Percentiles rank a stretch among this genome's conserved stretches.
phyloP scores from a whole-genome alignment of 1,139 yeast genomes.

The Spathaspora jeffriesii region DNA sequence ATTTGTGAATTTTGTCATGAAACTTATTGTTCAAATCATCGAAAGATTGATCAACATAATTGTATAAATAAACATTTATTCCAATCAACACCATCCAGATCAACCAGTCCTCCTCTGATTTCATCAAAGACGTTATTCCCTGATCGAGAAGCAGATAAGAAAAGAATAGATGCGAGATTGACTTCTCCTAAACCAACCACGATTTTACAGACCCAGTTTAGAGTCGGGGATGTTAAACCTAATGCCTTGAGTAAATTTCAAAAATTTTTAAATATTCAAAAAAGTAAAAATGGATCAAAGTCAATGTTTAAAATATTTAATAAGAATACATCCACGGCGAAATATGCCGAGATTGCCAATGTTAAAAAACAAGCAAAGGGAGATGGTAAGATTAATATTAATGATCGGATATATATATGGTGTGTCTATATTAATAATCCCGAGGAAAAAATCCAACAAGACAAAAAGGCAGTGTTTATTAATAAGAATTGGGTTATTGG shows the following conservation, averaged over 20 bases:
- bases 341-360: constrained; percentile 25
- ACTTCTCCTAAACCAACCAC: constrained; percentile 26
- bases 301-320: constrained; percentile 18
- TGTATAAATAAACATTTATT: constrained; percentile 31
- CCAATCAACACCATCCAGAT: constrained; percentile 12
- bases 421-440: constrained; percentile 41
- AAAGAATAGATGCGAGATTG: constrained; percentile 41
- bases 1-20: constrained; percentile 56
- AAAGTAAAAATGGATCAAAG: constrained; percentile 13
- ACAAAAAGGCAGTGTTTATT: constrained; percentile 47
- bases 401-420: constrained; percentile 67
- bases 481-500: constrained; percentile 77
- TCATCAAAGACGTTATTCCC: constrained; percentile 54
- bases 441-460: constrained; percentile 23
- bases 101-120: constrained; percentile 9
- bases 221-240: constrained; percentile 28
- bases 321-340: constrained; percentile 5
- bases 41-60: constrained; percentile 47
- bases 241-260: constrained; percentile 49
- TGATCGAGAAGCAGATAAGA: constrained; percentile 43
- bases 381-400: constrained; percentile 52
- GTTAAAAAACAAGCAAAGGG: constrained; percentile 66
- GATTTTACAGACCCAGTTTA: constrained; percentile 21
- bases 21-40: constrained; percentile 61
- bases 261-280: constrained; percentile 40